These are phyloP conservation scores for Geotrichum carabidarum DNA, from an alignment of 1,139 yeast genomes.

Conservation along the genomic window DNA sequence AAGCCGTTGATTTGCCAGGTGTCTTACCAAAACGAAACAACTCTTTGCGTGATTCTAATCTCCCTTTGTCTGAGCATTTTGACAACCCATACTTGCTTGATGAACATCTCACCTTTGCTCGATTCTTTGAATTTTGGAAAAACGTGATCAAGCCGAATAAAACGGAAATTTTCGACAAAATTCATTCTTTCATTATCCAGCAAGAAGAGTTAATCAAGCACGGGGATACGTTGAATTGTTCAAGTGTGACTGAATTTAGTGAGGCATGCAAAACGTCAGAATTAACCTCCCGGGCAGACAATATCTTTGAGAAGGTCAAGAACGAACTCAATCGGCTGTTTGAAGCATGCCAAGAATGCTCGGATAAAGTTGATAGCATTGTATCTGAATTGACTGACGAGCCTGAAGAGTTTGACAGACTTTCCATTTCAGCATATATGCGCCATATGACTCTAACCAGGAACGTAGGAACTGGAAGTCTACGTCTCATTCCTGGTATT, in stretches of 20 bases:
- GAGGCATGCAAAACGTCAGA: too few relatives aligned
- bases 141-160: slow-evolving; percentile 1
- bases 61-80: slow-evolving; percentile 24
- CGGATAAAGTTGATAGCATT: background rate
- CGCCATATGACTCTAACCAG: slow-evolving; percentile 1
- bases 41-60: background rate
- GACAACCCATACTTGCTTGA: slow-evolving; percentile 39
- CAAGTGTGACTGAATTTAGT: too few relatives aligned
- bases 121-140: slow-evolving; percentile 31
- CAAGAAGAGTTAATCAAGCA: background rate
- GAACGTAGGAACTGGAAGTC: background rate
- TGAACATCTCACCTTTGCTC: slow-evolving; percentile 32
- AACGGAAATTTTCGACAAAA: background rate
- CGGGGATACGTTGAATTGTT: too few relatives aligned
- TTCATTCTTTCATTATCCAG: background rate
- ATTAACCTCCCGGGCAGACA: background rate
- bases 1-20: background rate
- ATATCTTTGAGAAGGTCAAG: background rate
- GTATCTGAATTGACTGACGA: background rate
- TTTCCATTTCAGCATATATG: background rate
- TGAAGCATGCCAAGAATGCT: background rate
- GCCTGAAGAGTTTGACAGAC: slow-evolving; percentile 1
- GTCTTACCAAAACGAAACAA: background rate
- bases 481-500: background rate
- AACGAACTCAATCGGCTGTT: background rate